Evolutionary conservation across 306 rosid genomes (phyloP).

Genomic region (Vicia sativa): DNA sequence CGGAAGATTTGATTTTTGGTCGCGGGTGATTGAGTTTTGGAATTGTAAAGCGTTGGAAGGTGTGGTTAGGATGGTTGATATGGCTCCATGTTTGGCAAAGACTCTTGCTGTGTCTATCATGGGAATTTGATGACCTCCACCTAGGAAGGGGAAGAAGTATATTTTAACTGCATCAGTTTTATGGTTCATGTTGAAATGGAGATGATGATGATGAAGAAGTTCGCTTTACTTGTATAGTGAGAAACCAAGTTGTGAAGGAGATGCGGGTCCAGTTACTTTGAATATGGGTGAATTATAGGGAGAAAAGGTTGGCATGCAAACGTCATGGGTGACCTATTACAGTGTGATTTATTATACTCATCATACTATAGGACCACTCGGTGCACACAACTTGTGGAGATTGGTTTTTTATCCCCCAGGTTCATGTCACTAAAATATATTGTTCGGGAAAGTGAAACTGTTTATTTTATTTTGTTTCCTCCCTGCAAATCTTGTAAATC

Average conservation of each 20-base stretch:
- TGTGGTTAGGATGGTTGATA: conserved; percentile 55
- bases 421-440: background rate
- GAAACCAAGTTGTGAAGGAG: background rate
- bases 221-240: background rate
- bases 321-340: conserved; percentile 40
- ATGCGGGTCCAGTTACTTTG: background rate
- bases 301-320: conserved; percentile 8
- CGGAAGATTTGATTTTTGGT: conserved; percentile 44
- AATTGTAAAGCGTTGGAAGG: conserved; percentile 44
- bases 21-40: conserved; percentile 49
- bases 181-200: conserved; percentile 27
- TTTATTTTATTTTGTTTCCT: too few species aligned
- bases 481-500: too few species aligned
- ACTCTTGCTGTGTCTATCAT: conserved; percentile 71
- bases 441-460: conserved; percentile 7
- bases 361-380: too few species aligned
- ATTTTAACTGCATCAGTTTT: conserved; percentile 26
- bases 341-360: too few species aligned
- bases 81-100: conserved; percentile 60
- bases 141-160: conserved; percentile 50
- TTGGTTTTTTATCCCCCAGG: background rate
- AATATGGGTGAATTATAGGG: background rate
- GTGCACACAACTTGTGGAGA: too few species aligned
- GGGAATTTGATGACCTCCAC: conserved; percentile 71
- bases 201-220: background rate